A percentile compares a stretch with the other conserved stretches of the same genome.
These are phyloP conservation scores for Coemansia sp. DNA, from an alignment of 192 early-diverging fungal genomes.

Conservation along the genomic window DNA sequence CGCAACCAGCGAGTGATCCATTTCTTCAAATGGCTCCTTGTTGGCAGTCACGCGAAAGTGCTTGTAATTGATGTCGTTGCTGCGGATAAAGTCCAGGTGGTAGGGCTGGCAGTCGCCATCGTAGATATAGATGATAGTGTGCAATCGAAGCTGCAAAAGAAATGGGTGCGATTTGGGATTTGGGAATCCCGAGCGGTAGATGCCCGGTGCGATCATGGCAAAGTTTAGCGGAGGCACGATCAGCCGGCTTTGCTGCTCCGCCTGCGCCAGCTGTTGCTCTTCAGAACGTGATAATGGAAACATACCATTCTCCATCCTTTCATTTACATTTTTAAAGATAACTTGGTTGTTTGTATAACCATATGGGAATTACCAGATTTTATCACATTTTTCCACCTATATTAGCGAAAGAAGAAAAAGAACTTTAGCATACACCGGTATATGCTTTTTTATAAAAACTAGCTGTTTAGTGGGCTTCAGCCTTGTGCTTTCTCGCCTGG, in stretches of 20 bases:
- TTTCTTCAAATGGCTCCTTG: conserved; percentile 62
- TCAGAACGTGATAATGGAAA: conserved; percentile 15
- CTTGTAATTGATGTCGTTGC: conserved; percentile 71
- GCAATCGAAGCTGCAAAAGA: conserved; percentile 76
- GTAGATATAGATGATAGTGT: conserved; percentile 82
- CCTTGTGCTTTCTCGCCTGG: conserved; percentile 55
- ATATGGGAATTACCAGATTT: too few relatives aligned
- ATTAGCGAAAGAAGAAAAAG: not conserved
- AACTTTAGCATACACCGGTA: not conserved
- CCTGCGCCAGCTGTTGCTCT: conserved; percentile 25
- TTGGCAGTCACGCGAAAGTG: conserved; percentile 85
- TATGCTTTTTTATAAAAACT: too few relatives aligned
- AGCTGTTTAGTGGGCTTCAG: conserved; percentile 37
- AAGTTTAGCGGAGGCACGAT: conserved; percentile 94
- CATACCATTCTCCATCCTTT: not conserved
- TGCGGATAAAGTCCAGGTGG: conserved; percentile 67
- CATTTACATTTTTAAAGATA: too few relatives aligned
- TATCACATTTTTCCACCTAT: not conserved
- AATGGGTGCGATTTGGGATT: conserved; percentile 90
- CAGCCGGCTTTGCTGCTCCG: conserved; percentile 45
- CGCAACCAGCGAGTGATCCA: conserved; percentile 30
- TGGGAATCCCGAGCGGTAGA: conserved; percentile 94
- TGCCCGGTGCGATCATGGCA: conserved; percentile 86
- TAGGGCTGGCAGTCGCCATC: conserved; percentile 71
- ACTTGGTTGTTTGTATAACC: too few relatives aligned